phyloP scores from a whole-genome alignment of 2,329 filamentous ascomycete genomes.

The Talaromyces atroroseus region DNA sequence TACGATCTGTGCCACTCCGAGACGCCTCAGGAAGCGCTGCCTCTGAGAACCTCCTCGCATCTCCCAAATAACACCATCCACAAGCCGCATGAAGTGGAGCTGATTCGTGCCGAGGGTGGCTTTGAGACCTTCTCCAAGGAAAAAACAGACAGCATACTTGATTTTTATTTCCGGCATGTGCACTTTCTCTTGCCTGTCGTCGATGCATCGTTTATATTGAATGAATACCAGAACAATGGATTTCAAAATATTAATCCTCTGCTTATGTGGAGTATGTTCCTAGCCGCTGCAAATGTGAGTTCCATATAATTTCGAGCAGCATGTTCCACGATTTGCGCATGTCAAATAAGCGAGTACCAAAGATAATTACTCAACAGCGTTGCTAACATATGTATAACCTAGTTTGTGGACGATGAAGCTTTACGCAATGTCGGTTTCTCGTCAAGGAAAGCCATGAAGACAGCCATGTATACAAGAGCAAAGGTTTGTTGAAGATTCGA shows the following conservation, averaged over 20 bases:
- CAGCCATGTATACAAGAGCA: constrained; percentile 82
- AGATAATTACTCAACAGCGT: too few species aligned
- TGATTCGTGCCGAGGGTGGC: background rate
- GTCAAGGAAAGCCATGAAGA: constrained; percentile 73
- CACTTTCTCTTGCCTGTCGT: background rate
- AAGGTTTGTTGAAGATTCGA: constrained; percentile 53
- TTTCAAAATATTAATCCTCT: background rate
- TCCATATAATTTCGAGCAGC: background rate
- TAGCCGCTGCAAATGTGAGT: constrained; percentile 4
- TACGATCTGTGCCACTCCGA: constrained; percentile 7
- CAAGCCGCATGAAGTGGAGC: background rate
- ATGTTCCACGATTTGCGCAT: background rate
- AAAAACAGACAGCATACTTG: background rate
- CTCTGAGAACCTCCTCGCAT: background rate
- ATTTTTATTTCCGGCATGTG: constrained; percentile 3
- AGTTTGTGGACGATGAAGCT: constrained; percentile 75
- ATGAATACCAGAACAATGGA: background rate
- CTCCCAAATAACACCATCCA: background rate
- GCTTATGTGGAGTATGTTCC: constrained; percentile 3
- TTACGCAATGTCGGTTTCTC: constrained; percentile 71
- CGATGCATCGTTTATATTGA: background rate
- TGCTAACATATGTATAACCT: constrained; percentile 26
- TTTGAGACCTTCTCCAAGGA: background rate
- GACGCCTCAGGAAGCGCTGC: background rate
- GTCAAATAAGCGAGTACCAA: too few species aligned